These are phyloP conservation scores for Calocera viscosa DNA, from an alignment of 768 basidiomycete species.

Conservation along the genomic window DNA sequence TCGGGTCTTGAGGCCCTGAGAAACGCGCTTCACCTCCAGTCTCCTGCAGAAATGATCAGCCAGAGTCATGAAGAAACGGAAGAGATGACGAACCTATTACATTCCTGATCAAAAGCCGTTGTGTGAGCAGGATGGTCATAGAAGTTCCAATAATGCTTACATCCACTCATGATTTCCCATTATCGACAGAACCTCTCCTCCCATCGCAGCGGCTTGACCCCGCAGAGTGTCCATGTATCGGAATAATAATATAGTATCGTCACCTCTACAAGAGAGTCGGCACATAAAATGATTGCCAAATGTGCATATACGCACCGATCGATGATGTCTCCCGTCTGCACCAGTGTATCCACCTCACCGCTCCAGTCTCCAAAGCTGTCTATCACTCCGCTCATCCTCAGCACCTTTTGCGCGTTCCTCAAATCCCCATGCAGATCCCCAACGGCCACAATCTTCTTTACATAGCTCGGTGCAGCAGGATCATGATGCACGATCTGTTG, in stretches of 20 bases:
- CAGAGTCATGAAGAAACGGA: too few species aligned
- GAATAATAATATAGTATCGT: constrained; percentile 80
- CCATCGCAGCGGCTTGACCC: constrained; percentile 51
- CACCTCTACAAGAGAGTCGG: constrained; percentile 45
- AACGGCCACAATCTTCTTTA: constrained; percentile 55
- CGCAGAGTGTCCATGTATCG: constrained; percentile 73
- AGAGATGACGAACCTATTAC: constrained; percentile 4
- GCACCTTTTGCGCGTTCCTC: constrained; percentile 61
- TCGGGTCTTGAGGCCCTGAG: constrained; percentile 14
- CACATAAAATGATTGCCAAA: not conserved
- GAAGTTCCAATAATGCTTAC: constrained; percentile 23
- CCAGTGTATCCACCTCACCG: constrained; percentile 69
- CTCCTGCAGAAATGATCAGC: constrained; percentile 36
- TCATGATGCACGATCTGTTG: constrained; percentile 2
- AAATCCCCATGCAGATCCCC: constrained; percentile 89
- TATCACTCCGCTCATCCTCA: constrained; percentile 67
- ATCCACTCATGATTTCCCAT: constrained; percentile 96
- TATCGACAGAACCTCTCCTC: constrained; percentile 62
- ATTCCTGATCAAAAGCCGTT: constrained; percentile 10
- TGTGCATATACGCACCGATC: constrained; percentile 49
- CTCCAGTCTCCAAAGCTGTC: constrained; percentile 67
- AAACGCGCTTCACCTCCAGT: constrained; percentile 56
- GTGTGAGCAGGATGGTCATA: not conserved
- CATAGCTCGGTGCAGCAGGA: not conserved
- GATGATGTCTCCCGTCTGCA: constrained; percentile 93